Evolutionary conservation across 108 stramenopile genomes (phyloP).

Genomic region (Heterococcus sp.): DNA sequence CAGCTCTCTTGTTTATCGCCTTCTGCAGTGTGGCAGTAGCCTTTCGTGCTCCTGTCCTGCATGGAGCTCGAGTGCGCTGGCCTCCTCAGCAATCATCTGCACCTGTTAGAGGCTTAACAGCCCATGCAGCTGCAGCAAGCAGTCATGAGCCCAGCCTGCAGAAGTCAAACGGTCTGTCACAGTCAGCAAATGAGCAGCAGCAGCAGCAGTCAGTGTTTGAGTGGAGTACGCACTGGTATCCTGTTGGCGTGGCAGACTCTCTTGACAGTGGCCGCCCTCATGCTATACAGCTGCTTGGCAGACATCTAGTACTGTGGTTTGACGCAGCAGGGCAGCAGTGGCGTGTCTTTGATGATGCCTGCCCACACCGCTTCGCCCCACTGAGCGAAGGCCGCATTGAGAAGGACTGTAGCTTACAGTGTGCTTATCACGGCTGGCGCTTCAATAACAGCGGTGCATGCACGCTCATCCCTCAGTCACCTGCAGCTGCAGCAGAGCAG

Average conservation of each 20-base stretch:
- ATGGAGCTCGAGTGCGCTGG: no score
- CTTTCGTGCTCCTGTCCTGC: no score
- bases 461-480: conserved; percentile 13
- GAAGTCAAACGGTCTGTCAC: no score
- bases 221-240: not conserved
- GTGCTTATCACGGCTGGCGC: conserved; percentile 27
- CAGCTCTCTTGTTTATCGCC: no score
- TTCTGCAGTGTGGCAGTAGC: no score
- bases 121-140: no score
- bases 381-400: not conserved
- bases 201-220: not conserved
- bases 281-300: not conserved
- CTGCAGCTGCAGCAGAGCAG: not conserved
- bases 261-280: not conserved
- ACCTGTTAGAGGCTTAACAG: no score
- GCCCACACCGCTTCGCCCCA: not conserved
- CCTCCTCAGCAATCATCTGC: no score
- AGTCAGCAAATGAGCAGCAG: no score
- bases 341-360: not conserved
- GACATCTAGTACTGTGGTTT: not conserved
- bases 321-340: not conserved
- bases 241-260: not conserved
- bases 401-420: not conserved
- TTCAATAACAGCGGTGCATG: conserved; percentile 8
- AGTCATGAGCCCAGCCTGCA: no score